Evolutionary conservation across 2,329 filamentous ascomycete species (phyloP).

Genomic region (Sclerotinia nivalis): DNA sequence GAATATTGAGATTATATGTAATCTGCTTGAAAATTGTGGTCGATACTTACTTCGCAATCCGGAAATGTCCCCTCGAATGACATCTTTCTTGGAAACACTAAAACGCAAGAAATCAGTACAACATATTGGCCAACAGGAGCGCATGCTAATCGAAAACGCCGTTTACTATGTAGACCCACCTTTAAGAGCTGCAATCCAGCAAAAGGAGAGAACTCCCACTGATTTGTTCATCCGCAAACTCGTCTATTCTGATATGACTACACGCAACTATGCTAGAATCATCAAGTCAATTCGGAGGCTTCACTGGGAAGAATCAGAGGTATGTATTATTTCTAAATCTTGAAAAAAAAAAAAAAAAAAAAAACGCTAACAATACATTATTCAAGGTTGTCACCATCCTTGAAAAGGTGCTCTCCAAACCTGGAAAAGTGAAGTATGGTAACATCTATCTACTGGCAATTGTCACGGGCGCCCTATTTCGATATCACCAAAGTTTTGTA

Average conservation of each 20-base stretch:
- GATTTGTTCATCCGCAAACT: slow-evolving; percentile 92
- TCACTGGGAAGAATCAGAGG: slow-evolving; percentile 94
- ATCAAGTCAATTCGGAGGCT: slow-evolving; percentile 92
- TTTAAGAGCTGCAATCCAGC: slow-evolving; percentile 87
- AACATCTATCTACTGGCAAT: slow-evolving; percentile 94
- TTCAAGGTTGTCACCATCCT: slow-evolving; percentile 42
- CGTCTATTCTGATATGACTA: slow-evolving; percentile 90
- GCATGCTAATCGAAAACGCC: slow-evolving; percentile 97
- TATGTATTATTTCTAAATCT: slow-evolving; percentile 41
- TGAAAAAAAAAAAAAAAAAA: no score
- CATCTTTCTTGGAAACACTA: slow-evolving; percentile 88
- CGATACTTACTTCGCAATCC: slow-evolving; percentile 90
- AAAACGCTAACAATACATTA: slow-evolving; percentile 19
- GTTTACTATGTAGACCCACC: slow-evolving; percentile 98
- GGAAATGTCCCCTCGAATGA: slow-evolving; percentile 91
- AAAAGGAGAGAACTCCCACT: slow-evolving; percentile 92
- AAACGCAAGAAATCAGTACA: slow-evolving; percentile 95
- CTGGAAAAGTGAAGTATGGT: slow-evolving; percentile 95
- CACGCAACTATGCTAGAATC: slow-evolving; percentile 89
- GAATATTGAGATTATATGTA: slow-evolving; percentile 99
- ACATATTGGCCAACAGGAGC: slow-evolving; percentile 91
- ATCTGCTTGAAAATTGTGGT: slow-evolving; percentile 93
- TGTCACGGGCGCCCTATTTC: slow-evolving; percentile 81
- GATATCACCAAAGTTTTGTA: slow-evolving; percentile 89
- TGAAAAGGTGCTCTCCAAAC: slow-evolving; percentile 92